phyloP scores from a whole-genome alignment of 257 asterid species.

The Anisodus tanguticus region DNA sequence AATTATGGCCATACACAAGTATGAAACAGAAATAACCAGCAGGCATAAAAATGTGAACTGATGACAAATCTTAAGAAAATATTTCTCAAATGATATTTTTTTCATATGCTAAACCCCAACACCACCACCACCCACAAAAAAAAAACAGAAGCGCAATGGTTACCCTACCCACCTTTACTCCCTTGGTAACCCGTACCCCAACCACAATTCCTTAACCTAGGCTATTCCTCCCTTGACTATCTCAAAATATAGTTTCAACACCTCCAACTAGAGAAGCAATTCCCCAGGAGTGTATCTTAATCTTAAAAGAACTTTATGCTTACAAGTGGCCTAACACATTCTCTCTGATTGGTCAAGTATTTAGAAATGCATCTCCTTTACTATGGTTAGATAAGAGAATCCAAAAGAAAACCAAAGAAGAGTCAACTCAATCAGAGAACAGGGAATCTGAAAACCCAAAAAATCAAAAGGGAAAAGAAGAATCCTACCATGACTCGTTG shows the following conservation, averaged over 20 bases:
- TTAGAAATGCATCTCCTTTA: conserved; percentile 15
- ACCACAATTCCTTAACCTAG: conserved; percentile 4
- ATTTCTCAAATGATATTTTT: background rate
- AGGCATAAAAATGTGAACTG: background rate
- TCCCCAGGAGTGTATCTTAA: background rate
- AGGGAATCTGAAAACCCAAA: conserved; percentile 30
- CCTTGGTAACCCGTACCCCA: background rate
- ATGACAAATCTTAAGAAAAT: background rate
- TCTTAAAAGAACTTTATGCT: background rate
- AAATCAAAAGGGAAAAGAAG: conserved; percentile 4
- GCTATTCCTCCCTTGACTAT: background rate
- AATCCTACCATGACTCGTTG: conserved; percentile 65
- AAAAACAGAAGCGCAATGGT: background rate
- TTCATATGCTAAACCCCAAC: background rate
- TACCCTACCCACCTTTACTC: conserved; percentile 21
- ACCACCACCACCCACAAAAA: background rate
- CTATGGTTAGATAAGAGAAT: background rate
- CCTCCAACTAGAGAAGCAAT: conserved; percentile 18
- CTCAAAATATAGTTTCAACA: background rate
- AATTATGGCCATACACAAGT: background rate
- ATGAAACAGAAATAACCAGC: background rate
- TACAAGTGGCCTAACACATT: conserved; percentile 19
- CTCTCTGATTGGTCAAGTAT: background rate
- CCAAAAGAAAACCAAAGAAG: conserved; percentile 7
- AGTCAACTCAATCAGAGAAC: conserved; percentile 17